These are phyloP conservation scores for Rhizomucor miehei DNA, from an alignment of 371 early-diverging fungal genomes.

Conservation along the genomic window DNA sequence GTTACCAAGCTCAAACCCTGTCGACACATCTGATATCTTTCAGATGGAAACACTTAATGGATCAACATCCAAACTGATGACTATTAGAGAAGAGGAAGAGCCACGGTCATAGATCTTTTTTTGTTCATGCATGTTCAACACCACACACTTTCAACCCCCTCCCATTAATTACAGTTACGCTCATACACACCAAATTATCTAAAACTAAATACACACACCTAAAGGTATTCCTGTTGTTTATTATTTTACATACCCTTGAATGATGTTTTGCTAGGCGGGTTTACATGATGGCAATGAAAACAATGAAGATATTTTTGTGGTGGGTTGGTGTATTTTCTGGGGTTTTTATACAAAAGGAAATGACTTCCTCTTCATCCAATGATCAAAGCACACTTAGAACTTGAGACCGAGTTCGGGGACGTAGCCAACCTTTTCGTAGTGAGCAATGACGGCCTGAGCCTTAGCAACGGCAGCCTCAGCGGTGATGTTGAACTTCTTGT, in stretches of 20 bases:
- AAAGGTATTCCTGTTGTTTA: no score
- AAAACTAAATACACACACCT: background rate
- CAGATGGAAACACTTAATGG: background rate
- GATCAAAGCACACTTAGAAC: conserved; percentile 16
- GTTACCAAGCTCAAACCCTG: conserved; percentile 16
- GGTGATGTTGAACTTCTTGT: conserved; percentile 81
- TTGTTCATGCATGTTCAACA: background rate
- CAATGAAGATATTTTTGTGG: background rate
- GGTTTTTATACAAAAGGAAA: background rate
- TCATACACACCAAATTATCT: conserved; percentile 1
- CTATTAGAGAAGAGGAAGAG: conserved; percentile 14
- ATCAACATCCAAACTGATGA: conserved; percentile 4
- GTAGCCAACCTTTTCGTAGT: conserved; percentile 63
- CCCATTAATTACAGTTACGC: background rate
- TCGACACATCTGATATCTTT: background rate
- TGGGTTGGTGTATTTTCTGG: background rate
- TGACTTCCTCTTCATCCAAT: background rate
- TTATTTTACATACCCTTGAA: no score
- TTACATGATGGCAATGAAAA: no score
- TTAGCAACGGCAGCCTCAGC: conserved; percentile 76
- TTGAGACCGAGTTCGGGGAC: conserved; percentile 48
- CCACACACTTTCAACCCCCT: no score
- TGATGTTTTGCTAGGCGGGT: no score
- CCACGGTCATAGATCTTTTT: background rate
- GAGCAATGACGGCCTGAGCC: conserved; percentile 73